Conservation (phyloP, 371 early-diverging fungal genomes). For the Neoconidiobolus thromboides region DNA sequence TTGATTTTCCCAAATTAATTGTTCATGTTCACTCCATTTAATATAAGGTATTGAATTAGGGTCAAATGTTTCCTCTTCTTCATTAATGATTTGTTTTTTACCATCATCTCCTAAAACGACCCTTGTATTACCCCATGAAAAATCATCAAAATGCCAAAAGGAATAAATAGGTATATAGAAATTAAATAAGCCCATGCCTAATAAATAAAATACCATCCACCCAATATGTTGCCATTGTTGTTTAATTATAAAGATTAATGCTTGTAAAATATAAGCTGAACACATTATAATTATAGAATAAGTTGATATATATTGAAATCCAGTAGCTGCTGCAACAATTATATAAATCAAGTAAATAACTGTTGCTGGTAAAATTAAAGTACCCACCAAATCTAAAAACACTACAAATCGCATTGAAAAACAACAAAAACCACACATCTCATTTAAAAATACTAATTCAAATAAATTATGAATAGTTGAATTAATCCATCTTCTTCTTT, state of each 20-base stretch:
- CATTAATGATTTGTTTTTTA: constrained; percentile 26
- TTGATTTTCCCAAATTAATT: constrained; percentile 22
- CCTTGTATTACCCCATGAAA: constrained; percentile 71
- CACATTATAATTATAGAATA: constrained; percentile 35
- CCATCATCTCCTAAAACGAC: constrained; percentile 40
- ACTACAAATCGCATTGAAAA: constrained; percentile 92
- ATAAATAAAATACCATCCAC: constrained; percentile 67
- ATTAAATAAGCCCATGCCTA: constrained; percentile 45
- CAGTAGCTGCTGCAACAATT: constrained; percentile 33
- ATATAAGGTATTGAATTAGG: constrained; percentile 35
- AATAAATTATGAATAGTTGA: constrained; percentile 94
- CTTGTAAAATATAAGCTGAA: constrained; percentile 24
- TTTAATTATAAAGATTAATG: constrained; percentile 25
- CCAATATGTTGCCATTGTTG: constrained; percentile 41
- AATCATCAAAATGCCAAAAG: constrained; percentile 86
- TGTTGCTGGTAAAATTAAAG: constrained; percentile 80
- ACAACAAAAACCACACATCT: constrained; percentile 90
- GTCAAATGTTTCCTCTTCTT: constrained; percentile 50
- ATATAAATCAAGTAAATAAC: constrained; percentile 63
- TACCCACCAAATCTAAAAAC: constrained; percentile 80
- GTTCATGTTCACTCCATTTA: constrained; percentile 46
- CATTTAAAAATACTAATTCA: constrained; percentile 65
- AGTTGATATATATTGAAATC: constrained; percentile 29
- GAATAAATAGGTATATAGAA: constrained; percentile 53
- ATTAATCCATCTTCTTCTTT: constrained; percentile 93